These are phyloP conservation scores for Blastocystis sp. DNA, from an alignment of 352 stramenopile species.

Conservation along the genomic window DNA sequence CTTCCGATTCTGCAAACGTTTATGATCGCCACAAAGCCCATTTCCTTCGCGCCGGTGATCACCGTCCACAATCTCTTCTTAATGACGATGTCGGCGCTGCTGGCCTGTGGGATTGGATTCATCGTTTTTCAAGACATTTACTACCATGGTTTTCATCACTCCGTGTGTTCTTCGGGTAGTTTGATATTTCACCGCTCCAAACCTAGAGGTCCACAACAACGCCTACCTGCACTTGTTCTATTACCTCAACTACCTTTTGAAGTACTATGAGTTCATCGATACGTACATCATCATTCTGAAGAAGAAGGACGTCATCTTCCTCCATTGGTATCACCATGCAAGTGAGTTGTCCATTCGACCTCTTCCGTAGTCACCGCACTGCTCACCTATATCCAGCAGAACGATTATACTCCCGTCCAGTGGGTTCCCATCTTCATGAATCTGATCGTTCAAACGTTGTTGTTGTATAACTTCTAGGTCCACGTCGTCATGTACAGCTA, in stretches of 20 bases:
- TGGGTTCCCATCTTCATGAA: slow-evolving; percentile 56
- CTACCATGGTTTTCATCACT: slow-evolving; percentile 41
- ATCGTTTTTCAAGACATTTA: slow-evolving; percentile 29
- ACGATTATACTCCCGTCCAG: slow-evolving; percentile 54
- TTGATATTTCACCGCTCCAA: background rate
- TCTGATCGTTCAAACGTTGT: background rate
- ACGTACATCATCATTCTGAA: slow-evolving; percentile 59
- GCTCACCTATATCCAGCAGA: slow-evolving; percentile 56
- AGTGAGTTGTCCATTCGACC: background rate
- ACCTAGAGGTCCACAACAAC: slow-evolving; percentile 43
- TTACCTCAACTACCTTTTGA: slow-evolving; percentile 57
- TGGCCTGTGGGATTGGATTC: slow-evolving; percentile 11
- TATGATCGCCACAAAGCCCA: slow-evolving; percentile 13
- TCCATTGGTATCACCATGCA: slow-evolving; percentile 57
- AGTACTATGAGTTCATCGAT: slow-evolving; percentile 60
- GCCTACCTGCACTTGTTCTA: slow-evolving; percentile 49
- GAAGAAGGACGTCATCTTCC: slow-evolving; percentile 56
- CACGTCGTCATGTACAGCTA: slow-evolving; percentile 57
- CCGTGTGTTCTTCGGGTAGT: slow-evolving; percentile 34
- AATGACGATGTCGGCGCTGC: background rate
- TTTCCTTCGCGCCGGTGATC: background rate
- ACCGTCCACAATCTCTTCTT: slow-evolving; percentile 48
- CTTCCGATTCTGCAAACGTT: slow-evolving; percentile 28
- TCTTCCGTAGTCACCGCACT: slow-evolving; percentile 46
- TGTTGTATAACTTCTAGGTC: slow-evolving; percentile 16